Evolutionary conservation across 1,139 yeast species (phyloP), one percentile per base, ranked within the genome.

Genomic region (Hemisphaericaspora lyxosophila): DNA sequence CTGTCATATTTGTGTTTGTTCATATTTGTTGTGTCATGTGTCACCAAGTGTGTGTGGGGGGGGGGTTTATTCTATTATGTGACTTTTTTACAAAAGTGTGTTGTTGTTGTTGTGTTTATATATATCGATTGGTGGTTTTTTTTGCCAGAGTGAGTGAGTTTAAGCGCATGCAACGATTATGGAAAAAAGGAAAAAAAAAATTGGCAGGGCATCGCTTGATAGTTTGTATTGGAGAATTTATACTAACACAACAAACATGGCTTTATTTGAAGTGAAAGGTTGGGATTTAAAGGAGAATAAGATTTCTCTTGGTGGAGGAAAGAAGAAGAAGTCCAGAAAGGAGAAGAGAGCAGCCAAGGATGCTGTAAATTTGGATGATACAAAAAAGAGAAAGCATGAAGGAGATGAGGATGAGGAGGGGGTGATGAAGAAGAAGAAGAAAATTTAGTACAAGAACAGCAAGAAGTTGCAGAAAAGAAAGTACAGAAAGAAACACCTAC

Each of bases 241-340:
- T 13, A 26, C 8, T 7, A 13, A 26, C 11, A 11, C 3, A 27
- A 19, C 22, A 15, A 34, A 26, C 19, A 85, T 84, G 92, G 78
- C 85, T 20, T 70, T 86, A 49, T 87, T 87, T 56, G 75, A 83
- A 57, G 89, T 85, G 13, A 85, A 81, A 34, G 95, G 95, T 14
- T 87, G 96, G 96, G 73, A 82, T 46, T 60, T 87, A 43, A 78
- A 82, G 48, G 63, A 70, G 42, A 65, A 71, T 31, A 68, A 73
- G 46, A 74, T 84, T 14, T 79, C 72, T 1, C 56, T 67, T 29
- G 79, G 76, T 13, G 68, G 66, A 8, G 59, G 57, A 15, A 64
- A 65, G 46, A 63, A 60, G 45, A 62, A 60, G 47, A 60, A 56
- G 45, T 59, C 57, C 45, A 62, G 58, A 39, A 60, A 58, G 33